These are phyloP conservation scores for Agrocybe pediades DNA, from an alignment of 768 basidiomycete species.

Conservation along the genomic window DNA sequence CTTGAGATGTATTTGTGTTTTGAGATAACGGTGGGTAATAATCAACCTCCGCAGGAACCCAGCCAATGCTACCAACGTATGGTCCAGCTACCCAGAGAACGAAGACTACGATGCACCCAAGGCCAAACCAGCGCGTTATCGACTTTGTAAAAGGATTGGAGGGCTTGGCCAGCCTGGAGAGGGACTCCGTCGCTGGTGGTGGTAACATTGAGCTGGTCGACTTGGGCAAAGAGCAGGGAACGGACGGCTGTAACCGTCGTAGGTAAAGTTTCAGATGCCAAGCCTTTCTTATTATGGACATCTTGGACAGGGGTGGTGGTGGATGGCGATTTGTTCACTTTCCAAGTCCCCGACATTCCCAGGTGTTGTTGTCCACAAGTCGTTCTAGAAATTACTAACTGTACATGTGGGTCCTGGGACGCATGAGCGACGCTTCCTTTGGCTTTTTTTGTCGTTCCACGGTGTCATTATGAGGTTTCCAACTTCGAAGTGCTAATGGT, in stretches of 20 bases:
- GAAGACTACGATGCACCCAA: constrained; percentile 6
- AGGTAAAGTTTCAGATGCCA: too few species aligned
- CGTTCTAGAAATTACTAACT: too few species aligned
- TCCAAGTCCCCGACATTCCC: too few species aligned
- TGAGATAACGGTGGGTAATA: constrained; percentile 2
- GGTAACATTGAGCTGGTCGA: constrained; percentile 13
- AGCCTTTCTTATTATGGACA: too few species aligned
- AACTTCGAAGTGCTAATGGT: too few species aligned
- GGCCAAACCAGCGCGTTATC: constrained; percentile 17
- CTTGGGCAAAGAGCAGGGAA: neutral
- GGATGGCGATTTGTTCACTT: too few species aligned
- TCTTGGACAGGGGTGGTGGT: too few species aligned
- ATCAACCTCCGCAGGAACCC: constrained; percentile 5
- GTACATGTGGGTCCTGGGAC: too few species aligned
- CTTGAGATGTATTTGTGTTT: constrained; percentile 8
- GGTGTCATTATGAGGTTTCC: too few species aligned
- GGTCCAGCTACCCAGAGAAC: constrained; percentile 15
- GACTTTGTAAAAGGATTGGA: constrained; percentile 12
- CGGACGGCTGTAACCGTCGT: neutral
- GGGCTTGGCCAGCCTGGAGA: constrained; percentile 10
- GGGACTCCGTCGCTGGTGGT: constrained; percentile 11
- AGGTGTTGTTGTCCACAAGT: too few species aligned
- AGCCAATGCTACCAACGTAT: neutral
- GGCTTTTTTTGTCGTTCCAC: too few species aligned
- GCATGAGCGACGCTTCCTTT: too few species aligned